Evolutionary conservation across 2,329 filamentous ascomycete species (phyloP), one percentile per base, ranked within the genome.

Genomic region (Botrytis elliptica): DNA sequence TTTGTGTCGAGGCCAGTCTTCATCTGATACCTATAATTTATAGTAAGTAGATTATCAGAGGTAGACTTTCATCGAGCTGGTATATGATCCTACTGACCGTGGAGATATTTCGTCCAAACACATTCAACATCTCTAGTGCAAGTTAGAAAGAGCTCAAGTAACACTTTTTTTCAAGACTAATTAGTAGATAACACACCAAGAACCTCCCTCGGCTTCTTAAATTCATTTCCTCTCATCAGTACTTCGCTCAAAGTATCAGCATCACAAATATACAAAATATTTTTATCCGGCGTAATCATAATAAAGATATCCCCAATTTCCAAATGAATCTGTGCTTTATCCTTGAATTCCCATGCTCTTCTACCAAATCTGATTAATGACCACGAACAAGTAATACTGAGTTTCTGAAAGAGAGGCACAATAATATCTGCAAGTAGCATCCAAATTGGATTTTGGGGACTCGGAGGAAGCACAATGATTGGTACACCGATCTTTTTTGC

Each of bases 291-390:
- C 4, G 46, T 67, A 38, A 55, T 29, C 46, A 67, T 36, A 0
- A 55, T n/a, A n/a, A 55, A 67, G 0, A 55, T 7, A n/a, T 67
- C 65, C 3, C 65, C 44, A 5, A 67, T 20, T 36, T 67, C 33
- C 8, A 67, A 18, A 67, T 67, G 29, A 22, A 46, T 52, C n/a
- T 49, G 9, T 3, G 18, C 42, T 67, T 67, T 67, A 67, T 67
- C 65, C 42, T 22, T 52, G 49, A n/a, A n/a, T n/a, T n/a, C 10
- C 49, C 49, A 52, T 52, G 12, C 49, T 52, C 49, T 52, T 40
- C 33, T 25, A 4, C 22, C 46, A 22, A 40, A 68, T n/a, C 33
- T 22, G 10, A 40, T 68, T 6, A 42, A 4, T 14, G 29, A 29
- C 29, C 46, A 52, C 16, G 29, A 40, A 25, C 33, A 12, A 40